Percentiles rank a stretch among this genome's conserved stretches.
Conservation (phyloP, 2,329 filamentous ascomycete species). For the Botrytis fragariae region DNA sequence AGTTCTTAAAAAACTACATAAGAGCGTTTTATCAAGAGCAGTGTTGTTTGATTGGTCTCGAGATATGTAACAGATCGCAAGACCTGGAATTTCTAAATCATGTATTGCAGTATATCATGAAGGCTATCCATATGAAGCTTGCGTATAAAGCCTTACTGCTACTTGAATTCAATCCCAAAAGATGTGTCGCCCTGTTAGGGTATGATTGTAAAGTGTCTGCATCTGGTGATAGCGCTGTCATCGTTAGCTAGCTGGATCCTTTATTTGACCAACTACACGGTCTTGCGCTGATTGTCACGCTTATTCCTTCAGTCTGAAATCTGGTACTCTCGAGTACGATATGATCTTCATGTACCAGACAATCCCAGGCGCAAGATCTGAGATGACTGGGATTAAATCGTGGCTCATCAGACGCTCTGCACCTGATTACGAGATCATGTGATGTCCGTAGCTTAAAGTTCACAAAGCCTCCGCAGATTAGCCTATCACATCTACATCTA, state of each 20-base stretch:
- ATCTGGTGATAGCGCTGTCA: background rate
- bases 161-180: fast-evolving
- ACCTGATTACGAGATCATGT: background rate
- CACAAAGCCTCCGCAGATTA: background rate
- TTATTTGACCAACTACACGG: background rate
- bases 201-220: background rate
- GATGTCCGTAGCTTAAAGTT: background rate
- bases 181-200: background rate
- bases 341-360: background rate
- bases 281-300: too few species aligned
- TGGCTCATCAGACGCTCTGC: background rate
- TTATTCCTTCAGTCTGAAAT: background rate
- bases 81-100: background rate
- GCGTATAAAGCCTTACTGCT: background rate
- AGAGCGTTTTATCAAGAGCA: too few species aligned
- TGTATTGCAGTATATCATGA: background rate
- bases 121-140: background rate
- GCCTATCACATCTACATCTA: background rate
- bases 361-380: background rate
- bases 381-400: background rate
- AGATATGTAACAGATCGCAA: too few species aligned
- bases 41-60: too few species aligned
- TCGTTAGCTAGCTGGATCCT: background rate
- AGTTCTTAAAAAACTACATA: too few species aligned
- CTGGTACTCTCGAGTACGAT: background rate